phyloP scores from a whole-genome alignment of 768 basidiomycete genomes.

The Cyclocybe aegerita region DNA sequence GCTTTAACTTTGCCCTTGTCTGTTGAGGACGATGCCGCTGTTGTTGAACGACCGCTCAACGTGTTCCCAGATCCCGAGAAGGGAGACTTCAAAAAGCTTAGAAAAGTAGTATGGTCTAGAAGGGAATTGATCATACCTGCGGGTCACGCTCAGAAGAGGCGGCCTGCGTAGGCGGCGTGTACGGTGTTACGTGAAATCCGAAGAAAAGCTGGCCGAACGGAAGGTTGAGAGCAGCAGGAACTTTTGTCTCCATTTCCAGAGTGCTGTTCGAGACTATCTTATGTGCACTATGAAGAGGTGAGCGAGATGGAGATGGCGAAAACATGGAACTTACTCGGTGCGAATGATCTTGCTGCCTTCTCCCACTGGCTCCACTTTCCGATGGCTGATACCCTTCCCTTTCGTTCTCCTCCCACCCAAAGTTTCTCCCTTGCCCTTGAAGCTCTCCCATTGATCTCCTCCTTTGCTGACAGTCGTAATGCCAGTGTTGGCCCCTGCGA shows the following conservation, averaged over 20 bases:
- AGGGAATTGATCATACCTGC: constrained; percentile 20
- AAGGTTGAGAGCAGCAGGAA: constrained; percentile 86
- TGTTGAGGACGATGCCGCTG: constrained; percentile 25
- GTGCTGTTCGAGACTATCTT: constrained; percentile 81
- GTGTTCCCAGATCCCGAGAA: constrained; percentile 72
- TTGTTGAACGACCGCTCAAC: constrained; percentile 52
- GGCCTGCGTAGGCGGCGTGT: constrained; percentile 48
- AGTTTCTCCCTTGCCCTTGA: constrained; percentile 94
- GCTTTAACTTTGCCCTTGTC: constrained; percentile 58
- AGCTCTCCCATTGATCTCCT: constrained; percentile 90
- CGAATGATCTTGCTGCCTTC: constrained; percentile 86
- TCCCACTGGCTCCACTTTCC: constrained; percentile 77
- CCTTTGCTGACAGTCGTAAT: constrained; percentile 62
- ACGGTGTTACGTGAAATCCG: constrained; percentile 81
- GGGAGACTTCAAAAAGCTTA: constrained; percentile 31
- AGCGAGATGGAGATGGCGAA: background rate
- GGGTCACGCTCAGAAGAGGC: constrained; percentile 29
- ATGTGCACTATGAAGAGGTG: constrained; percentile 56
- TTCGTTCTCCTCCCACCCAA: constrained; percentile 90
- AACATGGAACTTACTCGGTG: constrained; percentile 68
- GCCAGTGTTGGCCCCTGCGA: constrained; percentile 51
- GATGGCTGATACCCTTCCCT: constrained; percentile 87
- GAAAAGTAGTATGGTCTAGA: background rate
- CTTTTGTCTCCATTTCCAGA: constrained; percentile 71
- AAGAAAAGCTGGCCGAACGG: constrained; percentile 97